These are phyloP conservation scores for Pisolithus albus DNA, from an alignment of 768 basidiomycete genomes.

Conservation along the genomic window DNA sequence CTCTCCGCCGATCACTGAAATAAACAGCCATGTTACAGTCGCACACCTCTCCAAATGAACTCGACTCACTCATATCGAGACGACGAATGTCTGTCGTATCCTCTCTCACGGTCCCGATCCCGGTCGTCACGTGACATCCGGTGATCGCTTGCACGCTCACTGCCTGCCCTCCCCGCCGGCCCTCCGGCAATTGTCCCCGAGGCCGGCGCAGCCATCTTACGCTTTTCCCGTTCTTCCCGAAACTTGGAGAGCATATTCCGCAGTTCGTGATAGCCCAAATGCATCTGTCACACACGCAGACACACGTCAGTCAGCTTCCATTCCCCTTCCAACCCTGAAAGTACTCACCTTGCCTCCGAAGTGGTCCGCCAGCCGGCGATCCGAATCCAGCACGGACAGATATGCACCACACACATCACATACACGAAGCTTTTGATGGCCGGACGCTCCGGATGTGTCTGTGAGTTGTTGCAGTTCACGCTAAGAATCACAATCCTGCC, in stretches of 20 bases:
- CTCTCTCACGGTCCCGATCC: slow-evolving; percentile 63
- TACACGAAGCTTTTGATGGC: slow-evolving; percentile 99
- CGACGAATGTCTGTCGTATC: slow-evolving; percentile 60
- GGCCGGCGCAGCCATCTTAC: slow-evolving; percentile 52
- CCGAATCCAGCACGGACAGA: slow-evolving; percentile 94
- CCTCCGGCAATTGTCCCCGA: slow-evolving; percentile 30
- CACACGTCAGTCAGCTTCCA: slow-evolving; percentile 19
- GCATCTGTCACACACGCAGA: slow-evolving; percentile 80
- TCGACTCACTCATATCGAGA: slow-evolving; percentile 67
- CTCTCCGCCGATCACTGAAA: slow-evolving; percentile 59
- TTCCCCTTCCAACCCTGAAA: slow-evolving; percentile 16
- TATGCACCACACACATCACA: slow-evolving; percentile 99
- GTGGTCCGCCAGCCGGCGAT: slow-evolving; percentile 97
- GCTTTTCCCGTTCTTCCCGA: slow-evolving; percentile 83
- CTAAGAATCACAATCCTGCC: slow-evolving; percentile 31
- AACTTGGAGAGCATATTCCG: slow-evolving; percentile 90
- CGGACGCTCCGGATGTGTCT: slow-evolving; percentile 96
- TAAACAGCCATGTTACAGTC: slow-evolving; percentile 3
- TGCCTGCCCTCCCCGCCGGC: slow-evolving; percentile 33
- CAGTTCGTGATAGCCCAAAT: slow-evolving; percentile 96
- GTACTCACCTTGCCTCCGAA: slow-evolving; percentile 93
- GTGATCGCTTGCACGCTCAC: slow-evolving; percentile 45
- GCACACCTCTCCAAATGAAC: slow-evolving; percentile 11
- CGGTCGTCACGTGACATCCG: slow-evolving; percentile 57
- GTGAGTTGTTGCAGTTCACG: slow-evolving; percentile 93